Evolutionary conservation across 371 early-diverging fungal species (phyloP).

Genomic region (Mortierella sp.): DNA sequence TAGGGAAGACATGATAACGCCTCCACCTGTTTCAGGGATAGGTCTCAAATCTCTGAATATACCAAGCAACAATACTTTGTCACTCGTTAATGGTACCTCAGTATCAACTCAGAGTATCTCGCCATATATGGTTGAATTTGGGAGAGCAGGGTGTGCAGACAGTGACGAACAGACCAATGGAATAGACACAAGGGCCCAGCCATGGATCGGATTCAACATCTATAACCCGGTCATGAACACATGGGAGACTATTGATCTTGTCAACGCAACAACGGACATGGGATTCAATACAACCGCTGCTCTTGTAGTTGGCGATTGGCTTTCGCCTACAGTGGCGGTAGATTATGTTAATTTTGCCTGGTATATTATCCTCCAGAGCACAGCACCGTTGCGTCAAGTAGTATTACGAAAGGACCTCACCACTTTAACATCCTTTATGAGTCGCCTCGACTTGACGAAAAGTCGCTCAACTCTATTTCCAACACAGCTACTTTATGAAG

Average conservation of each 20-base stretch:
- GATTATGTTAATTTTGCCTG: slow-evolving; percentile 35
- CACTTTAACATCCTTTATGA: slow-evolving; percentile 34
- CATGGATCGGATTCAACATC: slow-evolving; percentile 51
- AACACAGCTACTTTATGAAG: slow-evolving; percentile 24
- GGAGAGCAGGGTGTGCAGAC: slow-evolving; percentile 45
- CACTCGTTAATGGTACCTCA: slow-evolving; percentile 25
- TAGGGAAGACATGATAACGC: slow-evolving; percentile 9
- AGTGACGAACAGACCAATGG: slow-evolving; percentile 4
- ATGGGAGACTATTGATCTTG: slow-evolving; percentile 38
- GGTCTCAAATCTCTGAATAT: slow-evolving; percentile 44
- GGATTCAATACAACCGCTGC: slow-evolving; percentile 23
- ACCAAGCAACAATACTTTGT: slow-evolving; percentile 33
- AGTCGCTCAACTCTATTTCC: slow-evolving; percentile 38
- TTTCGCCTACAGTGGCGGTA: slow-evolving; percentile 33
- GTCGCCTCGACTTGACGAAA: slow-evolving; percentile 32
- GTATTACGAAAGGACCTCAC: slow-evolving; percentile 36
- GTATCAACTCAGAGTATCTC: slow-evolving; percentile 27
- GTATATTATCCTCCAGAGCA: slow-evolving; percentile 53
- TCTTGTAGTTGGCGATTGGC: slow-evolving; percentile 29
- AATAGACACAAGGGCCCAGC: neutral
- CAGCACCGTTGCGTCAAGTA: slow-evolving; percentile 43
- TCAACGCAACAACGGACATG: slow-evolving; percentile 22
- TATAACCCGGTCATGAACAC: slow-evolving; percentile 48
- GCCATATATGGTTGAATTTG: slow-evolving; percentile 53
- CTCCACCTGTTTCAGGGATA: slow-evolving; percentile 40